A percentile compares a stretch with the other conserved stretches of the same genome.
Conservation (phyloP, 495 filamentous ascomycete genomes). For the Neurospora sp. region DNA sequence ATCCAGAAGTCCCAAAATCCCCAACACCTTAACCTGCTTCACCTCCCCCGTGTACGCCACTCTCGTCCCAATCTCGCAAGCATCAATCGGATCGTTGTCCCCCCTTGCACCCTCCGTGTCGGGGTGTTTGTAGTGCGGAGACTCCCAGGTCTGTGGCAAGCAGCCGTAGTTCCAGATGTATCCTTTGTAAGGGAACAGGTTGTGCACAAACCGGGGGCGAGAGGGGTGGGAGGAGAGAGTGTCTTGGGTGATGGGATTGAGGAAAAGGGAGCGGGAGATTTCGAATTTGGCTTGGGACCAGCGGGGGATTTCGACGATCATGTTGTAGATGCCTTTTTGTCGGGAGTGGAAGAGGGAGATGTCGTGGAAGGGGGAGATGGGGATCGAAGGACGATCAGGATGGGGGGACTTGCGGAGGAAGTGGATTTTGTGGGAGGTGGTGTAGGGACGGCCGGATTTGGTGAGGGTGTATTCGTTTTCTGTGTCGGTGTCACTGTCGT, state of each 20-base stretch:
- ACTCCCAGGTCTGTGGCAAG: conserved; percentile 18
- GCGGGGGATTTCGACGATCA: conserved; percentile 22
- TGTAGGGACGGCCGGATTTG: not conserved
- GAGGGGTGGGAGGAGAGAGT: not conserved
- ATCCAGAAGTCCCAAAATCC: conserved; percentile 23
- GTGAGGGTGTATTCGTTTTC: not conserved
- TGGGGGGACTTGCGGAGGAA: not conserved
- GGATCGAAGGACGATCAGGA: too few species aligned
- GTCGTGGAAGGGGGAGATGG: conserved; percentile 5
- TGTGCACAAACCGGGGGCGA: conserved; percentile 9
- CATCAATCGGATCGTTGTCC: conserved; percentile 20
- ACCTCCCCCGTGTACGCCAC: conserved; percentile 7
- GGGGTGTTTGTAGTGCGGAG: conserved; percentile 3
- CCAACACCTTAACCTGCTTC: conserved; percentile 19
- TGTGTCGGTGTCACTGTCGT: not conserved
- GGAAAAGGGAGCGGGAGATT: not conserved
- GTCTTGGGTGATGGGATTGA: conserved; percentile 20
- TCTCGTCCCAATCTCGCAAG: conserved; percentile 8
- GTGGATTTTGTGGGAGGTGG: not conserved
- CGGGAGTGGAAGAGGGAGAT: not conserved
- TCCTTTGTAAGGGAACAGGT: conserved; percentile 16
- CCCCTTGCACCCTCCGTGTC: not conserved
- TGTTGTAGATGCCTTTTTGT: conserved; percentile 12
- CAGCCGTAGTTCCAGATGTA: conserved; percentile 21
- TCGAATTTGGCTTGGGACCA: conserved; percentile 23